Evolutionary conservation across 768 basidiomycete species (phyloP).

Genomic region (Xerocomellus dryophilus): DNA sequence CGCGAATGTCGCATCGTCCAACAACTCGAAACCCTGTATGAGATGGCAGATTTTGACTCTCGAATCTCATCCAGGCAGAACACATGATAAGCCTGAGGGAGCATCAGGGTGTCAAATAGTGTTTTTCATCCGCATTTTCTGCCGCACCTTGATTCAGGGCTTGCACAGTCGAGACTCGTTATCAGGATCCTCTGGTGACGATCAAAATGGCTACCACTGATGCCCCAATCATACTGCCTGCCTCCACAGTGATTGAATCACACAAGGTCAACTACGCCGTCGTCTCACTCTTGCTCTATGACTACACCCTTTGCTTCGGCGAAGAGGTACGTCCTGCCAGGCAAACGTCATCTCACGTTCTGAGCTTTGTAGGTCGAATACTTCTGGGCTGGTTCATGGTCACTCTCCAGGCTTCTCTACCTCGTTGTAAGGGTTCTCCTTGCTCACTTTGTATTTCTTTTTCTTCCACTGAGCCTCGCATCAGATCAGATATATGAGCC

Average conservation of each 20-base stretch:
- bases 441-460: not conserved
- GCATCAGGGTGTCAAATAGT: no score
- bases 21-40: no score
- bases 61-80: no score
- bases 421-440: not conserved
- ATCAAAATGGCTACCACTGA: not conserved
- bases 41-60: no score
- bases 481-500: constrained; percentile 7
- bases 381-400: constrained; percentile 5
- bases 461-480: not conserved
- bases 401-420: constrained; percentile 7
- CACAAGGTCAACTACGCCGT: not conserved
- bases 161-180: not conserved
- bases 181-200: not conserved
- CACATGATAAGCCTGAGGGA: no score
- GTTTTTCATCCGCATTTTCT: no score
- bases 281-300: constrained; percentile 3
- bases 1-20: no score
- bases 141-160: no score
- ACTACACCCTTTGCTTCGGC: constrained; percentile 2
- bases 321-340: constrained; percentile 1
- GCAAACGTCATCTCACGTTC: not conserved
- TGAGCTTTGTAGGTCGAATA: not conserved
- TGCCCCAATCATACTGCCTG: not conserved
- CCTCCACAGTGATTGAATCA: not conserved